Conservation (phyloP, 2,329 filamentous ascomycete species). For the Pseudogymnoascus sp. region DNA sequence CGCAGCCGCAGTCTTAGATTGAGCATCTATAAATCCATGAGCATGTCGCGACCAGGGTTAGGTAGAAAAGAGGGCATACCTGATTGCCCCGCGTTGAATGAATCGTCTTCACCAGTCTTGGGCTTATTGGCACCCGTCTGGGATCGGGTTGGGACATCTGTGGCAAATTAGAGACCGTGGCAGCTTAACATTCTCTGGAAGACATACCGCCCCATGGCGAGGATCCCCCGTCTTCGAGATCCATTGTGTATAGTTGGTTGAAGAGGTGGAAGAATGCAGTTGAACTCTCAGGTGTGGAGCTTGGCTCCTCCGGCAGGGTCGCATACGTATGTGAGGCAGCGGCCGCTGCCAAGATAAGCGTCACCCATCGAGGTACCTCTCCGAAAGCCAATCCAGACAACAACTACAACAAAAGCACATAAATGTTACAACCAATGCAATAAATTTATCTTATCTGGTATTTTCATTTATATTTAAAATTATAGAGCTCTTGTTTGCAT, state of each 20-base stretch:
- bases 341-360: constrained; percentile 7
- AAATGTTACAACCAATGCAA: not conserved
- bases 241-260: constrained; percentile 28
- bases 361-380: not conserved
- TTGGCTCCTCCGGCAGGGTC: not conserved
- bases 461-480: not conserved
- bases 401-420: not conserved
- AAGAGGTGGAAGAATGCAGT: not conserved
- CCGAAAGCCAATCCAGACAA: not conserved
- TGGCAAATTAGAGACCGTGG: constrained; percentile 14
- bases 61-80: constrained; percentile 13
- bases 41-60: not conserved
- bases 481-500: not conserved
- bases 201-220: constrained; percentile 40
- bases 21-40: constrained; percentile 10
- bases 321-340: constrained; percentile 9
- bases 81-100: constrained; percentile 19
- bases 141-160: constrained; percentile 37
- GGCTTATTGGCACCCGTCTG: constrained; percentile 25
- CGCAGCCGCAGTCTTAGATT: not conserved
- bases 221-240: constrained; percentile 38
- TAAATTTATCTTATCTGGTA: not conserved
- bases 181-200: not conserved
- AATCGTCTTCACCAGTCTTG: constrained; percentile 21
- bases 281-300: constrained; percentile 9